Percentiles rank a stretch among this genome's conserved stretches.
Conservation (phyloP, 2,329 filamentous ascomycete species). For the Microdochium paspali region DNA sequence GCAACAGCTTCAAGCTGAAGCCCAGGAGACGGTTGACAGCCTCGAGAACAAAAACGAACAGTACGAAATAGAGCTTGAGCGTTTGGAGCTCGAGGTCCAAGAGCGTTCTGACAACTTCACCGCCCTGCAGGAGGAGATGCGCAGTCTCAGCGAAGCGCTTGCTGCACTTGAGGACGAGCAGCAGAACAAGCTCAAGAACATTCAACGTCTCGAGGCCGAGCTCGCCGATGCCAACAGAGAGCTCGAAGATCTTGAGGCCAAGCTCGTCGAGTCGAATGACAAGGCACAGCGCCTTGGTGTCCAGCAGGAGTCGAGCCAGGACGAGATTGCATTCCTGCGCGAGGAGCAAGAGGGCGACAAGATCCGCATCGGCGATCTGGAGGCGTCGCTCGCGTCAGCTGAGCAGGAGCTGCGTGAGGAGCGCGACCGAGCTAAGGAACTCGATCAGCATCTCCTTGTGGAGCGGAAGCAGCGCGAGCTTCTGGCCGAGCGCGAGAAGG, state of each 20-base stretch:
- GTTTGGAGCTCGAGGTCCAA: slow-evolving; percentile 61
- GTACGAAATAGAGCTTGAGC: slow-evolving; percentile 60
- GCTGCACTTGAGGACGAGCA: slow-evolving; percentile 86
- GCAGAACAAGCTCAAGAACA: slow-evolving; percentile 65
- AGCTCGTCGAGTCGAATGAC: slow-evolving; percentile 72
- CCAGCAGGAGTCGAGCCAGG: slow-evolving; percentile 85
- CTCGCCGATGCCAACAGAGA: slow-evolving; percentile 78
- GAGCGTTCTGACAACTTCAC: slow-evolving; percentile 80
- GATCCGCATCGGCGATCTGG: slow-evolving; percentile 91
- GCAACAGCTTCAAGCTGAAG: slow-evolving; percentile 53
- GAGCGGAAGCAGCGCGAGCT: slow-evolving; percentile 83
- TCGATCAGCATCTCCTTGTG: slow-evolving; percentile 65
- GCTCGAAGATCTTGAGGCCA: slow-evolving; percentile 75
- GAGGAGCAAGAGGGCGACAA: slow-evolving; percentile 98
- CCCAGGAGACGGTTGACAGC: slow-evolving; percentile 56
- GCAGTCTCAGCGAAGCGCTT: slow-evolving; percentile 78
- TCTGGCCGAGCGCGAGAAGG: slow-evolving; percentile 80
- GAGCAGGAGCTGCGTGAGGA: slow-evolving; percentile 77
- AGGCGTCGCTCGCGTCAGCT: slow-evolving; percentile 70
- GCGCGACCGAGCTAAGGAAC: slow-evolving; percentile 63
- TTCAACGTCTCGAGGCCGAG: slow-evolving; percentile 76
- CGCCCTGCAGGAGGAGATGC: slow-evolving; percentile 89
- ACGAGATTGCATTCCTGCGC: slow-evolving; percentile 87
- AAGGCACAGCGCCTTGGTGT: slow-evolving; percentile 84
- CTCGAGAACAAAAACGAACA: slow-evolving; percentile 66